Percentiles rank a stretch among this genome's conserved stretches.
Conservation (phyloP, 192 early-diverging fungal genomes). For the Backusella luteola region DNA sequence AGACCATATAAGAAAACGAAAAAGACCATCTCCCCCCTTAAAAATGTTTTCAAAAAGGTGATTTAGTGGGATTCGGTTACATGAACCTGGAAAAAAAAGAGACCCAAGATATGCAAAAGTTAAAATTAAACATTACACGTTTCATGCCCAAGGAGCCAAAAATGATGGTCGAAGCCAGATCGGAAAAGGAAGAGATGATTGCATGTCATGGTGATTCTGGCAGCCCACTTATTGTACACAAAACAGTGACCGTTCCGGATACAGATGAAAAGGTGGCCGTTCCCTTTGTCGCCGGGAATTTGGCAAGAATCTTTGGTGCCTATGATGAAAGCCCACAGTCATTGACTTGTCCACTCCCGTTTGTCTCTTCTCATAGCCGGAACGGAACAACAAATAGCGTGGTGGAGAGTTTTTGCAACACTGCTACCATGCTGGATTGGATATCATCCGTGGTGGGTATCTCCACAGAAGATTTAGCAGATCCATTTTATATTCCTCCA, state of each 20-base stretch:
- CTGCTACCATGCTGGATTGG: constrained; percentile 10
- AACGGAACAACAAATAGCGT: not conserved
- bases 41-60: not conserved
- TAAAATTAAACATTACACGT: constrained; percentile 21
- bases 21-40: not conserved
- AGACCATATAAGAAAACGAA: not conserved
- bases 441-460: not conserved
- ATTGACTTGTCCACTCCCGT: constrained; percentile 14
- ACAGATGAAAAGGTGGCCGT: not conserved
- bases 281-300: constrained; percentile 15
- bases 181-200: not conserved
- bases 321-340: constrained; percentile 11
- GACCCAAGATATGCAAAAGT: constrained; percentile 14
- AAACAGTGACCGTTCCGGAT: not conserved
- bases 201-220: constrained; percentile 38
- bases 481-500: constrained; percentile 5
- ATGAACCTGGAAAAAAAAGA: constrained; percentile 2
- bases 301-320: constrained; percentile 25
- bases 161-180: constrained; percentile 15
- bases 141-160: not conserved
- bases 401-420: constrained; percentile 11
- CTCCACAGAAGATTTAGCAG: not conserved
- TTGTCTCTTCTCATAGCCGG: not conserved
- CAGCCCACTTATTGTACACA: constrained; percentile 18
- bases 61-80: constrained; percentile 30